Conservation (phyloP, 768 basidiomycete genomes). For the Russula brevipes region DNA sequence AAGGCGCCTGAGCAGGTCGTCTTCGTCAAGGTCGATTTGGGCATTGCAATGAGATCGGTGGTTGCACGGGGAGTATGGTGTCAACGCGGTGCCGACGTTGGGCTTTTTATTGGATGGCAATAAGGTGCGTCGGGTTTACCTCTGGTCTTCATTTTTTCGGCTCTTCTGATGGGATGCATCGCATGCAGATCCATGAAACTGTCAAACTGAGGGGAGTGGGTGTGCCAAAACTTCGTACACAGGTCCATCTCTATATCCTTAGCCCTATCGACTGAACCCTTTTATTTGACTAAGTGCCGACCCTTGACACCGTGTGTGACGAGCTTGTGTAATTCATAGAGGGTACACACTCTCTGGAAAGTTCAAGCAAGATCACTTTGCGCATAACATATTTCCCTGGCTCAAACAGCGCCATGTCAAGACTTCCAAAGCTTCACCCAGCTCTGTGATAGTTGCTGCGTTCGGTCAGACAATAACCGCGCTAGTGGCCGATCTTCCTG, state of each 20-base stretch:
- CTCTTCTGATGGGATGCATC: background rate
- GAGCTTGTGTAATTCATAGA: constrained; percentile 67
- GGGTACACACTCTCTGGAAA: constrained; percentile 35
- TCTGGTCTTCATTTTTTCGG: background rate
- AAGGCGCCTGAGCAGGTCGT: constrained; percentile 41
- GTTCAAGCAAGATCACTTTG: constrained; percentile 38
- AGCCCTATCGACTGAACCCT: constrained; percentile 62
- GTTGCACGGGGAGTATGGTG: constrained; percentile 57
- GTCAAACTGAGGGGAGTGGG: constrained; percentile 71
- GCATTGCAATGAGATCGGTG: constrained; percentile 54
- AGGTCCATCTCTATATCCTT: constrained; percentile 67
- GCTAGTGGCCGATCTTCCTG: constrained; percentile 37
- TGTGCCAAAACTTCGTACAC: constrained; percentile 59
- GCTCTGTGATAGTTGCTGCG: constrained; percentile 30
- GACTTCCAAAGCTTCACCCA: constrained; percentile 18
- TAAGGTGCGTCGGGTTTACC: constrained; percentile 27
- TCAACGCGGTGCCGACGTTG: constrained; percentile 83
- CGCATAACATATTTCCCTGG: constrained; percentile 40
- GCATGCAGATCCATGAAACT: constrained; percentile 60
- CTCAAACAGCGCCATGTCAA: constrained; percentile 36
- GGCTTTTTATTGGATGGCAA: constrained; percentile 57
- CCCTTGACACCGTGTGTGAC: constrained; percentile 53
- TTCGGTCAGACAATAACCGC: constrained; percentile 37
- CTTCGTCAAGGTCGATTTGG: constrained; percentile 83
- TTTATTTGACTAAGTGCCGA: constrained; percentile 66